These are phyloP conservation scores for Colletotrichum sp. DNA, from an alignment of 2,329 filamentous ascomycete genomes.

Conservation along the genomic window DNA sequence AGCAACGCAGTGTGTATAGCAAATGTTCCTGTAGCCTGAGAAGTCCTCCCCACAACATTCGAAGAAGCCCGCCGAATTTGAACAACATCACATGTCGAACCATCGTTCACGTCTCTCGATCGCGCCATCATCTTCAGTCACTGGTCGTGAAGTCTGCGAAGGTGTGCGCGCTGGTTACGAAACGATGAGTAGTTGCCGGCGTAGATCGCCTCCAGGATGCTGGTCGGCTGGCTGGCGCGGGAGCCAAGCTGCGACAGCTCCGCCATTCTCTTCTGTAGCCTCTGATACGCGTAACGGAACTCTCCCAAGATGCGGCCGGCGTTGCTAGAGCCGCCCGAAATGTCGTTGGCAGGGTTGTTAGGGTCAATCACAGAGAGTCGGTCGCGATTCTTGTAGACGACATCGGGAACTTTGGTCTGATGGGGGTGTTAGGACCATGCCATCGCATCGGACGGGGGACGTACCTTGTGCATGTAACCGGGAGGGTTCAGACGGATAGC, in stretches of 20 bases:
- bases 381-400: conserved; percentile 64
- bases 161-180: conserved; percentile 67
- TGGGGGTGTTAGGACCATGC: neutral
- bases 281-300: conserved; percentile 70
- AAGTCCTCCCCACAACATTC: neutral
- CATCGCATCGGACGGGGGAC: neutral
- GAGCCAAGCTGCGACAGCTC: conserved; percentile 43
- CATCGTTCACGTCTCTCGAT: neutral
- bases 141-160: conserved; percentile 56
- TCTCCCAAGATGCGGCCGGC: conserved; percentile 69
- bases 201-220: conserved; percentile 75
- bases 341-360: conserved; percentile 84
- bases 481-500: conserved; percentile 81
- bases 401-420: conserved; percentile 10
- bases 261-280: conserved; percentile 63
- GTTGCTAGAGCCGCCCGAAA: conserved; percentile 82
- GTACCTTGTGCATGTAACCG: conserved; percentile 77
- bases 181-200: conserved; percentile 83
- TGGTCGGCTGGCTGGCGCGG: conserved; percentile 37
- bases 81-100: neutral
- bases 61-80: neutral
- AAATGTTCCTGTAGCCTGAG: neutral
- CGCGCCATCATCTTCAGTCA: neutral
- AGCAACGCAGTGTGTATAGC: neutral
- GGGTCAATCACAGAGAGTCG: conserved; percentile 91